Conservation (phyloP, 164 flowering plant species). For the Berberis vulgaris region DNA sequence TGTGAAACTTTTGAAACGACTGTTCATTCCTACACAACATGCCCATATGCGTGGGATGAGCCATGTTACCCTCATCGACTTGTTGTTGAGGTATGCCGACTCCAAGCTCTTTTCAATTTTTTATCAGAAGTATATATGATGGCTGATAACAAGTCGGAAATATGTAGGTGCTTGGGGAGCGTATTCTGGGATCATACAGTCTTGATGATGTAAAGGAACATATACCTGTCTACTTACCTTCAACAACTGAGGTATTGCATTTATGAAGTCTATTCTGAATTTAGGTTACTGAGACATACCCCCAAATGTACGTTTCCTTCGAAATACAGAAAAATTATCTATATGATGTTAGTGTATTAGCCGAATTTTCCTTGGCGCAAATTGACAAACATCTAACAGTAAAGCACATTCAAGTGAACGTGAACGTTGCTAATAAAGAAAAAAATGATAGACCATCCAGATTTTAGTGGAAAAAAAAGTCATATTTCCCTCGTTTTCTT, state of each 20-base stretch:
- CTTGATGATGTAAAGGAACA: constrained; percentile 71
- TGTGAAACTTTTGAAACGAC: constrained; percentile 80
- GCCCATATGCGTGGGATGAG: constrained; percentile 97
- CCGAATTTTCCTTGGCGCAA: no score
- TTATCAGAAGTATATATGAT: not conserved
- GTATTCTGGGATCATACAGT: constrained; percentile 63
- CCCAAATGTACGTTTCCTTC: no score
- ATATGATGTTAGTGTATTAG: no score
- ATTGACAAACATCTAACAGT: no score
- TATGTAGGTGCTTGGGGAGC: constrained; percentile 80
- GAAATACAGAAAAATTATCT: no score
- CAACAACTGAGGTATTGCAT: constrained; percentile 57
- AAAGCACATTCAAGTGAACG: no score
- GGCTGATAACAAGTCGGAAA: constrained; percentile 7
- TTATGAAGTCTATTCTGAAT: not conserved
- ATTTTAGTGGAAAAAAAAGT: no score
- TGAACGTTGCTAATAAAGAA: no score
- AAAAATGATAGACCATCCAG: no score
- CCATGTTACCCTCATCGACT: constrained; percentile 93
- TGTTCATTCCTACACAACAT: constrained; percentile 69
- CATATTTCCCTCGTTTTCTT: no score
- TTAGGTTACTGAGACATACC: not conserved
- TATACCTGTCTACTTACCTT: constrained; percentile 42
- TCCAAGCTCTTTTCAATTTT: not conserved
- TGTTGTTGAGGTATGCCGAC: constrained; percentile 61